Base-by-base conservation (phyloP, 2,329 filamentous ascomycete genomes). In the Trichoderma polysporum region DNA sequence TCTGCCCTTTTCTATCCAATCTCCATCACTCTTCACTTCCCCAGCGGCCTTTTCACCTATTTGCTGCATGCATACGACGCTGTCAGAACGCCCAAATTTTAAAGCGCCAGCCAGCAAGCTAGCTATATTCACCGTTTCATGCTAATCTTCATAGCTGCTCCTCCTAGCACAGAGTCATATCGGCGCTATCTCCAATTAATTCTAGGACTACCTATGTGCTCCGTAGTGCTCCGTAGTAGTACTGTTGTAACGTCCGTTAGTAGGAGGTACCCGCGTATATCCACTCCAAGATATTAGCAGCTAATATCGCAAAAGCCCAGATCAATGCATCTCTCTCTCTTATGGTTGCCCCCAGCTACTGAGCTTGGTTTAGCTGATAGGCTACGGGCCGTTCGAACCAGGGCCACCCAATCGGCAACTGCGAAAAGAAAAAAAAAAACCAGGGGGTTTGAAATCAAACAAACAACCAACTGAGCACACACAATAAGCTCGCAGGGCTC, bases 371-470 rank as follows among this genome's bases (percentile, higher is more conserved):
- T 61, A 50, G 58, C 49, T 54, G 37, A 27, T 63, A 19, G 41
- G 41, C 41, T 19, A 31, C 49, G 50, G 37, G 35, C 49, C 49
- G 60, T 63, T 63, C 10, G 13, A 45, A 54, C 29, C 39, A 56
- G 60, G 49, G 50, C 50, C 49, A 54, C 60, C n/a, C 50, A 64
- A 56, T 64, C 60, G 60, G 60, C 22, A 56, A n/a, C 60, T 31
- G 50, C 60, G 37, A 64, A 56, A 15, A 33, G 29, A 33, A 17
- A 35, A 22, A 17, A 17, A 22, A 62, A 52, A 17, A 19, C 47
- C 22, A 17, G 49, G 37, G 27, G 15, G n/a, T 45, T 52, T 29
- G 37, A 54, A 22, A 7, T 31, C 50, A 25, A 41, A 19, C 60
- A 45, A 63, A 35, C 50, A 64, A 31, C 7, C 13, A 53, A 17